Percentiles rank a stretch among this genome's conserved stretches.
These are phyloP conservation scores for Psilocybe azurescens DNA, from an alignment of 768 basidiomycete species.

Conservation along the genomic window DNA sequence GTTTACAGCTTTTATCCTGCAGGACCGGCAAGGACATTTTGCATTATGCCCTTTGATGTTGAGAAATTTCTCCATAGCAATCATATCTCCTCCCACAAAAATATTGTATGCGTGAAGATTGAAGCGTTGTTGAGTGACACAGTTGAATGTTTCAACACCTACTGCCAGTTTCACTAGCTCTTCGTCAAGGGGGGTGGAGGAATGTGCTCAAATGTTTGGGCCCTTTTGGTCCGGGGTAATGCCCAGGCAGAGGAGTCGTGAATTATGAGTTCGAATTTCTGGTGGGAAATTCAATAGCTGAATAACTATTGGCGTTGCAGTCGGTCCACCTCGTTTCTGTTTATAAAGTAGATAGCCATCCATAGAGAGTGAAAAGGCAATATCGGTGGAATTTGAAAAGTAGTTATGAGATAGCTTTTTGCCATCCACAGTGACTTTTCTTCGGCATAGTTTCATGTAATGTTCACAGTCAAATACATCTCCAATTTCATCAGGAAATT, in stretches of 20 bases:
- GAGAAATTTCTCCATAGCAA: conserved; percentile 26
- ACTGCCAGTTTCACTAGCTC: conserved; percentile 38
- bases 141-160: conserved; percentile 41
- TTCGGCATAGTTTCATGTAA: no score
- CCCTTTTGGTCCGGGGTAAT: conserved; percentile 52
- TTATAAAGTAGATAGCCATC: no score
- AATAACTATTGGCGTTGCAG: no score
- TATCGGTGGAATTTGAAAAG: no score
- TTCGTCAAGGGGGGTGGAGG: conserved; percentile 41
- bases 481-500: no score
- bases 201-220: conserved; percentile 51
- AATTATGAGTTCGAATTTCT: conserved; percentile 36
- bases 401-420: no score
- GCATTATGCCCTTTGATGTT: conserved; percentile 50
- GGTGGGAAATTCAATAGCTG: no score
- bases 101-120: conserved; percentile 24
- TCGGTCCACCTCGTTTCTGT: no score
- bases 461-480: no score
- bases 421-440: no score
- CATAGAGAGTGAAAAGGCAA: no score
- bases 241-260: conserved; percentile 42
- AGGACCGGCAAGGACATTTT: conserved; percentile 35
- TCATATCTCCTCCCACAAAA: conserved; percentile 26
- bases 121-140: conserved; percentile 10
- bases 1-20: conserved; percentile 32